Percentiles rank a stretch among this genome's conserved stretches.
Evolutionary conservation across 2,329 filamentous ascomycete species (phyloP).

Genomic region (Sarocladium kiliense): DNA sequence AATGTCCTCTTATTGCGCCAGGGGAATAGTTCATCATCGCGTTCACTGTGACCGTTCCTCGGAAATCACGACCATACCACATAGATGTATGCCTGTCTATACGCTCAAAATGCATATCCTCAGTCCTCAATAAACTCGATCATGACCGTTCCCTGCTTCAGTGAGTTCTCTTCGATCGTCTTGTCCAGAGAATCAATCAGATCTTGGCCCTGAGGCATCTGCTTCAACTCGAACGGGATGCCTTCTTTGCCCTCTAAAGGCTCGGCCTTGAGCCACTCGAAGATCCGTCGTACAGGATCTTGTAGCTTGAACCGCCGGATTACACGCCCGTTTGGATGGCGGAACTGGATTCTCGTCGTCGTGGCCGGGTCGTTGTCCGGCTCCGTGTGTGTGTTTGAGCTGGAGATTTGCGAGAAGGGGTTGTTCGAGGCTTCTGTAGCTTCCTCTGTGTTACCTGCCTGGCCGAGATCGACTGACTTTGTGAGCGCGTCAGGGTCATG

Average conservation of each 20-base stretch:
- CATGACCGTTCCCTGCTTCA: slow-evolving; percentile 95
- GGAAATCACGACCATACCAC: too few relatives aligned
- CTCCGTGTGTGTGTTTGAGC: slow-evolving; percentile 69
- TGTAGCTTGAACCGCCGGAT: slow-evolving; percentile 77
- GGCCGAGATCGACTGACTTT: slow-evolving; percentile 38
- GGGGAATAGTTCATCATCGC: too few relatives aligned
- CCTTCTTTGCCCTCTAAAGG: slow-evolving; percentile 76
- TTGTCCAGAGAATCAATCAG: slow-evolving; percentile 69
- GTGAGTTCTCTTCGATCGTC: slow-evolving; percentile 72
- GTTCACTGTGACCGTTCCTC: too few relatives aligned
- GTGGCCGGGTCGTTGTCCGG: slow-evolving; percentile 65
- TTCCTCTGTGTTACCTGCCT: slow-evolving; percentile 21
- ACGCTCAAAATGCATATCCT: slow-evolving; percentile 7
- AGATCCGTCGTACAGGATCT: slow-evolving; percentile 77
- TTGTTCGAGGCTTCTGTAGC: slow-evolving; percentile 25
- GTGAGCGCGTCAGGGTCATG: slow-evolving; percentile 87
- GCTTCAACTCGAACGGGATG: slow-evolving; percentile 79
- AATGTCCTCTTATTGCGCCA: too few relatives aligned
- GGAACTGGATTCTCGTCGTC: slow-evolving; percentile 88
- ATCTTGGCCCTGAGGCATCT: slow-evolving; percentile 73
- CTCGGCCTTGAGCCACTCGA: slow-evolving; percentile 93
- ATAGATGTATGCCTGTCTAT: slow-evolving; percentile 4
- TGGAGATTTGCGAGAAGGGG: slow-evolving; percentile 67
- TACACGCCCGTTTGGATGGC: slow-evolving; percentile 76
- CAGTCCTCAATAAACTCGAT: slow-evolving; percentile 74